Evolutionary conservation across 2,329 filamentous ascomycete genomes (phyloP).

Genomic region (Fusarium sp.): DNA sequence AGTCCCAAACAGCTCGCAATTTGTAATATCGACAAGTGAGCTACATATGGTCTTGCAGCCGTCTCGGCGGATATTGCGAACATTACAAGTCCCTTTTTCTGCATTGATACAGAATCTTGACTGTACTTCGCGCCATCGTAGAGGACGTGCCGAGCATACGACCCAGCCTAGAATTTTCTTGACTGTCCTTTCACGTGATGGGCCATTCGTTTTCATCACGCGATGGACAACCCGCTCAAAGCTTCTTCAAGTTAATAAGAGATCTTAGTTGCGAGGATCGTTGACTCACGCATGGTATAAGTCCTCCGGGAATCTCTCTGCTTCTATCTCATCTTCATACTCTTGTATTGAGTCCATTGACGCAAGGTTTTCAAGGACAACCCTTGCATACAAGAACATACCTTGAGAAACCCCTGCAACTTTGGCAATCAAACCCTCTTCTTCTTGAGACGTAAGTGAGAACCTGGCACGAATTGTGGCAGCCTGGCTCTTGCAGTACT

Average conservation of each 20-base stretch:
- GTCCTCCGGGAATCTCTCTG: accelerated
- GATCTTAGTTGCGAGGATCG: accelerated
- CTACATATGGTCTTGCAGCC: background rate
- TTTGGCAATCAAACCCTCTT: accelerated
- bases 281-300: background rate
- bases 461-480: accelerated
- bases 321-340: background rate
- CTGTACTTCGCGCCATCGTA: slow-evolving; percentile 12
- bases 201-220: accelerated
- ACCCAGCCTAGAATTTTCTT: background rate
- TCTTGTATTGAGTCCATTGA: accelerated
- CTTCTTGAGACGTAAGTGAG: accelerated
- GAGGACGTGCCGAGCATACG: accelerated
- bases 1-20: accelerated
- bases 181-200: accelerated
- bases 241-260: accelerated
- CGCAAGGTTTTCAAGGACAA: accelerated
- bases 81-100: accelerated
- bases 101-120: background rate
- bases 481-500: accelerated
- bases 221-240: accelerated
- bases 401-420: background rate
- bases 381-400: background rate
- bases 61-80: accelerated
- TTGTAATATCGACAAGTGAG: accelerated